Base-by-base conservation (phyloP, 345 rosid genomes). In the Hypericum androsaemum region DNA sequence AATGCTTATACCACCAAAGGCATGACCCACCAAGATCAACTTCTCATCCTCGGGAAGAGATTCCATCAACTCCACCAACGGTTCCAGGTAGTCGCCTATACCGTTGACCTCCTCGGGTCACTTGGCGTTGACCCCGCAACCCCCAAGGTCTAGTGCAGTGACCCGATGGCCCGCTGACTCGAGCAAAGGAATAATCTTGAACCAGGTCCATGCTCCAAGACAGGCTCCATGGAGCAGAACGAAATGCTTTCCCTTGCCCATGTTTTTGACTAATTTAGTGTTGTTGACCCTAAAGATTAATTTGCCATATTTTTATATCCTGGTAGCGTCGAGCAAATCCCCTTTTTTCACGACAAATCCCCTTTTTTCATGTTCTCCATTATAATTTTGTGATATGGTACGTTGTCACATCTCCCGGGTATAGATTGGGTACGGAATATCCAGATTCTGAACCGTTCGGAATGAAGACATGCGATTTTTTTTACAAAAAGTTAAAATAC, bases 11-110 rank as follows among this genome's bases (percentile, higher is more conserved):
- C 52, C 52, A 22, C 52, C 52, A 2, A 47, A 47, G 52, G 32
- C 22, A 15, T 47, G 52, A 47, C 35, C 52, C 8, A 47, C 52
- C 8, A 48, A 10, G 22, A 48, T 16, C 36, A 48, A 35, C 52
- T 48, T 48, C 28, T 16, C 52, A 16, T 48, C 36, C 35, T 6
- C 11, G 0, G 52, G 52, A 1, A 48, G 0, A 1, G 52, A 7
- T 6, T 0, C 52, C 52, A 48, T 48, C n/a, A 48, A 48, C 52
- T 48, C 36, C 52, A 48, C 14, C 52, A 48, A 48, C n/a, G 52
- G 52, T 32, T 12, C 11, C 8, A 11, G 4, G 22, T 48, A 48
- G 22, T 48, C 52, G 5, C 10, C 9, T 11, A 48, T 16, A 0
- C 35, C 10, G 8, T 8, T 2, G 37, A 48, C 11, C 52, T 16